Evolutionary conservation across 1,139 yeast genomes (phyloP).

Genomic region (Ashbya aceris): DNA sequence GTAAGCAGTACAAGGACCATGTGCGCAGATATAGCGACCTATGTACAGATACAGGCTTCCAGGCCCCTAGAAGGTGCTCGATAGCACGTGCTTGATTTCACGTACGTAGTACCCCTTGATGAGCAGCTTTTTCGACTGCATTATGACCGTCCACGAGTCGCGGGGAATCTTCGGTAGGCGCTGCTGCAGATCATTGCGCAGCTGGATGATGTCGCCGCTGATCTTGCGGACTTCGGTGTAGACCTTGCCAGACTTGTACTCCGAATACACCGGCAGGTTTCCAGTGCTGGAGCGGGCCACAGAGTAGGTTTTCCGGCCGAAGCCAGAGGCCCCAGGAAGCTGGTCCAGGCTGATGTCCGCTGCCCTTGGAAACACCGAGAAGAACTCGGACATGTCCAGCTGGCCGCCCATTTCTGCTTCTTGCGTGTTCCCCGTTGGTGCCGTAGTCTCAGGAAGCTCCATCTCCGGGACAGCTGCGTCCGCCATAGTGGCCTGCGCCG

Average conservation of each 20-base stretch:
- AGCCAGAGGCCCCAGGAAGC: constrained; percentile 29
- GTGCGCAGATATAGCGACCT: too few relatives aligned
- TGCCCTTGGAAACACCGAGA: constrained; percentile 24
- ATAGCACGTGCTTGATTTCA: constrained; percentile 32
- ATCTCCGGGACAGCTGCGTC: too few relatives aligned
- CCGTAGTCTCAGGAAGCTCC: too few relatives aligned
- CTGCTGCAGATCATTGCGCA: constrained; percentile 49
- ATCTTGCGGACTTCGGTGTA: constrained; percentile 60
- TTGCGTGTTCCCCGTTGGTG: too few relatives aligned
- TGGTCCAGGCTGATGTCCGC: constrained; percentile 25
- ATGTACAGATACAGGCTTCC: too few relatives aligned
- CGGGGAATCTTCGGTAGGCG: constrained; percentile 39
- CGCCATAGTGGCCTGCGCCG: too few relatives aligned
- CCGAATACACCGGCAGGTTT: constrained; percentile 62
- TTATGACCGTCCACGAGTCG: constrained; percentile 35
- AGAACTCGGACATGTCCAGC: neutral
- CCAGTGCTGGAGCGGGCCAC: constrained; percentile 49
- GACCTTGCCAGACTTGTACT: constrained; percentile 36
- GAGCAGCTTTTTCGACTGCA: constrained; percentile 35
- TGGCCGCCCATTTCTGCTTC: too few relatives aligned
- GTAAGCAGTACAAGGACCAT: too few relatives aligned
- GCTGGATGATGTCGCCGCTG: constrained; percentile 48
- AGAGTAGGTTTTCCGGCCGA: constrained; percentile 39
- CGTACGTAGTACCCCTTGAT: constrained; percentile 53
- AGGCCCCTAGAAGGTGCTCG: constrained; percentile 14